Evolutionary conservation across 257 asterid species (phyloP).

Genomic region (Handroanthus guayacan): DNA sequence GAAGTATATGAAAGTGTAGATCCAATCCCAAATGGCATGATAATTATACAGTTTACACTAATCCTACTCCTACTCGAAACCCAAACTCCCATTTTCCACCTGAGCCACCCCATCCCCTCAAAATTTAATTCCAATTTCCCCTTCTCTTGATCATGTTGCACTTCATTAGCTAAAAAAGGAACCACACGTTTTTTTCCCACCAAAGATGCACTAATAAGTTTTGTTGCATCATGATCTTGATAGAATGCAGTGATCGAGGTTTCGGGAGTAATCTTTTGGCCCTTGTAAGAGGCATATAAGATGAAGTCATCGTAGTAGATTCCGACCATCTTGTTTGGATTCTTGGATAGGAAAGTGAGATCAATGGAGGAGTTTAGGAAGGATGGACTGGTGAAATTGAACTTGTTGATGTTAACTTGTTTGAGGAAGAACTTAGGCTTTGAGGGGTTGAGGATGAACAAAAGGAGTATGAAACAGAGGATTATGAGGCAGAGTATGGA

Average conservation of each 20-base stretch:
- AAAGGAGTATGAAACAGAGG: constrained; percentile 60
- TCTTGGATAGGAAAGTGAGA: constrained; percentile 58
- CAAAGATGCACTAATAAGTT: constrained; percentile 54
- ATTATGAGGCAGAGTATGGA: constrained; percentile 55
- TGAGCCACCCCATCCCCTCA: constrained; percentile 53
- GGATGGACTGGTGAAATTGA: constrained; percentile 50
- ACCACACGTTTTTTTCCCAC: constrained; percentile 55
- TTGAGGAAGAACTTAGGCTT: constrained; percentile 62
- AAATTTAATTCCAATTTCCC: constrained; percentile 51
- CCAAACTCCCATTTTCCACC: constrained; percentile 81
- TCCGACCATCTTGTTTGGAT: constrained; percentile 70
- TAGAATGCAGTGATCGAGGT: constrained; percentile 60
- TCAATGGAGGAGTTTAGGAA: constrained; percentile 64
- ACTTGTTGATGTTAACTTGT: constrained; percentile 58
- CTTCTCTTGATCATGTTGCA: constrained; percentile 43
- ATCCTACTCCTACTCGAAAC: constrained; percentile 66
- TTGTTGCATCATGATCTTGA: constrained; percentile 60
- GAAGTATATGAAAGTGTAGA: constrained; percentile 42
- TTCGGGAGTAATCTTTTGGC: constrained; percentile 50
- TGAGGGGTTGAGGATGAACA: constrained; percentile 63
- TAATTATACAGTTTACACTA: constrained; percentile 53
- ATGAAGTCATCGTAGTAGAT: constrained; percentile 63
- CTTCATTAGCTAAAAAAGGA: constrained; percentile 53
- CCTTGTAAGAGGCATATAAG: constrained; percentile 55
- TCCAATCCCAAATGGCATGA: constrained; percentile 50